Evolutionary conservation across 2,329 filamentous ascomycete species (phyloP).

Genomic region (Ceratocystis albifundus): DNA sequence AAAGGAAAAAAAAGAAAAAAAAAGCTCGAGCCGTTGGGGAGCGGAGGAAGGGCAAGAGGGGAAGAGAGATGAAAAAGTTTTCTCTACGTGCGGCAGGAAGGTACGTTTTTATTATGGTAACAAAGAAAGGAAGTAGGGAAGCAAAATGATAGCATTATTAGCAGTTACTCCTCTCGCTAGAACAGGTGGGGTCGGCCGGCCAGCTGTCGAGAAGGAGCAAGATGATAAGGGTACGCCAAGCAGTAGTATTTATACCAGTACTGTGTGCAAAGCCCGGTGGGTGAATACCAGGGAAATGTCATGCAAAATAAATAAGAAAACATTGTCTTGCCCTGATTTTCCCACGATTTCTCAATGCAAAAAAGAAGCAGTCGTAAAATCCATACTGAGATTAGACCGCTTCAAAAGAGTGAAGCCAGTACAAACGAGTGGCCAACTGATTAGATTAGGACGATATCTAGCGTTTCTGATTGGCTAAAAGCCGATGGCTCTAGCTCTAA

Average conservation of each 20-base stretch:
- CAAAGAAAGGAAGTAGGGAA: slow-evolving; percentile 15
- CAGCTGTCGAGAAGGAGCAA: neutral
- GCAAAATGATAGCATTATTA: neutral
- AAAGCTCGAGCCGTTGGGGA: slow-evolving; percentile 10
- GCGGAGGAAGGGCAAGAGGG: no score
- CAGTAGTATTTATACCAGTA: no score
- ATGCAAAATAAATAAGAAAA: no score
- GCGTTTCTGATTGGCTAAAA: slow-evolving; percentile 12
- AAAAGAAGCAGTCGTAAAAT: neutral
- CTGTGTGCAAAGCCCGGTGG: no score
- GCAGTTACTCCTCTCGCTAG: neutral
- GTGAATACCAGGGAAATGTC: no score
- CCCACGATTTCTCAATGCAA: no score
- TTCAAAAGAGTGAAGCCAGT: neutral
- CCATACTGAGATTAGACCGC: neutral
- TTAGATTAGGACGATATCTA: neutral
- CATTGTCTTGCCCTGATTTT: neutral
- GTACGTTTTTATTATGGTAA: neutral
- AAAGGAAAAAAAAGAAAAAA: neutral
- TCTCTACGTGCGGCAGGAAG: slow-evolving; percentile 7
- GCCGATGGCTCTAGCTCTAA: neutral
- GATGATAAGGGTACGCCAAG: neutral
- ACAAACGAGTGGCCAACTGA: neutral
- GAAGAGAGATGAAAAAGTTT: slow-evolving; percentile 16
- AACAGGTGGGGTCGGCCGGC: slow-evolving; percentile 9